Conservation (phyloP, 2,329 filamentous ascomycete species). For the Aspergillus jensenii region DNA sequence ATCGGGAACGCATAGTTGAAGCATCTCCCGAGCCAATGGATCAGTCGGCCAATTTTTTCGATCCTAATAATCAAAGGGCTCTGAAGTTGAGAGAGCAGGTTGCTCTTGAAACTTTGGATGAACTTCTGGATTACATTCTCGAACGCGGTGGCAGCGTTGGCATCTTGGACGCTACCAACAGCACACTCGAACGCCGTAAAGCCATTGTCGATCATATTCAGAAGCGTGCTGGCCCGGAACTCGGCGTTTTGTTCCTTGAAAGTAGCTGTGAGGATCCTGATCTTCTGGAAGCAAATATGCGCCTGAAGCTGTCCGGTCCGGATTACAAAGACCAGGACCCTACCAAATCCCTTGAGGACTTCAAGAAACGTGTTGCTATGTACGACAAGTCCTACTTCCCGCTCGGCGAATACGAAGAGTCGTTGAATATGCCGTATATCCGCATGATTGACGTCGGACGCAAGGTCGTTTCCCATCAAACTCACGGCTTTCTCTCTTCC, state of each 20-base stretch:
- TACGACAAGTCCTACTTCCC: conserved; percentile 95
- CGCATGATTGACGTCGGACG: conserved; percentile 97
- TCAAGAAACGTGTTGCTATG: conserved; percentile 85
- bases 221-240: conserved; percentile 73
- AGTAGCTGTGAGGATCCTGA: conserved; percentile 84
- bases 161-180: conserved; percentile 96
- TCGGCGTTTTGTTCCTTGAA: conserved; percentile 93
- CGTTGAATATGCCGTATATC: conserved; percentile 88
- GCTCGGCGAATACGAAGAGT: conserved; percentile 86
- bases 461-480: conserved; percentile 86
- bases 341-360: conserved; percentile 77
- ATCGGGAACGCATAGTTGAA: conserved; percentile 25
- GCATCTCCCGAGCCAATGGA: conserved; percentile 62
- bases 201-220: conserved; percentile 82
- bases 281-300: conserved; percentile 93
- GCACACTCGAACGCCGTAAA: conserved; percentile 81
- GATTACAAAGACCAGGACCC: conserved; percentile 97
- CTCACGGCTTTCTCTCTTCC: conserved; percentile 86
- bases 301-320: conserved; percentile 89
- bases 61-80: conserved; percentile 81
- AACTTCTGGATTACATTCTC: conserved; percentile 86
- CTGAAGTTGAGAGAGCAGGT: conserved; percentile 85
- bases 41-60: conserved; percentile 91
- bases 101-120: conserved; percentile 87
- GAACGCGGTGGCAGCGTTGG: conserved; percentile 81